Conservation (phyloP, 257 asterid species). For the Solanum bulbocastanum region DNA sequence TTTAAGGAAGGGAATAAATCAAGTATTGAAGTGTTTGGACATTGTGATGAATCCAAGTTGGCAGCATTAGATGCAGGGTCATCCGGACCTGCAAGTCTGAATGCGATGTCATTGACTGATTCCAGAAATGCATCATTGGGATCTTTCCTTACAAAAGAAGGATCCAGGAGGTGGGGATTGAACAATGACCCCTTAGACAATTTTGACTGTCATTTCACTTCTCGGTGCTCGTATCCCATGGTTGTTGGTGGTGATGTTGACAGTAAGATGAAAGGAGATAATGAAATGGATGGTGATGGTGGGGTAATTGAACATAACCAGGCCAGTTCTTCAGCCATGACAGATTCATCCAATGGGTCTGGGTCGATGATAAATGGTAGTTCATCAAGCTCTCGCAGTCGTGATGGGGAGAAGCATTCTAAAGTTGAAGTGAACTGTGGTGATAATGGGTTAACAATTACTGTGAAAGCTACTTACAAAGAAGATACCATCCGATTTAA, state of each 20-base stretch:
- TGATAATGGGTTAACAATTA: constrained; percentile 39
- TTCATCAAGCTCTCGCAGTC: constrained; percentile 57
- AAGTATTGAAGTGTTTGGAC: not conserved
- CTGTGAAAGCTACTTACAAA: constrained; percentile 62
- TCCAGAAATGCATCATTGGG: constrained; percentile 19
- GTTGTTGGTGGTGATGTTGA: constrained; percentile 15
- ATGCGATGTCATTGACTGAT: constrained; percentile 17
- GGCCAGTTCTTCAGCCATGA: constrained; percentile 28
- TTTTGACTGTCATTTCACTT: constrained; percentile 13
- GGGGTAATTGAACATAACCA: constrained; percentile 36
- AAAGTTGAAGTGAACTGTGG: constrained; percentile 18
- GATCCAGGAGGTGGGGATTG: constrained; percentile 5
- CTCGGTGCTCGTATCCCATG: constrained; percentile 22
- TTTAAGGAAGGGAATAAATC: not conserved
- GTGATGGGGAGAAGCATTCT: constrained; percentile 11
- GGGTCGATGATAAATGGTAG: constrained; percentile 42
- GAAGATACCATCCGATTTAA: constrained; percentile 71
- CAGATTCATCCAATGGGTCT: constrained; percentile 53
- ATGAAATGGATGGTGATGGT: constrained; percentile 14
- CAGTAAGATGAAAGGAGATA: constrained; percentile 7
- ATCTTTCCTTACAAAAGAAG: constrained; percentile 15
- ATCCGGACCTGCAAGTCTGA: constrained; percentile 19
- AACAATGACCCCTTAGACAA: constrained; percentile 1
- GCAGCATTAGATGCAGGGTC: constrained; percentile 20
- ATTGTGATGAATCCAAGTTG: constrained; percentile 10